Evolutionary conservation across 140 eudicot genomes (phyloP), one percentile per base, ranked within the genome.

Genomic region (Anethum foeniculum): DNA sequence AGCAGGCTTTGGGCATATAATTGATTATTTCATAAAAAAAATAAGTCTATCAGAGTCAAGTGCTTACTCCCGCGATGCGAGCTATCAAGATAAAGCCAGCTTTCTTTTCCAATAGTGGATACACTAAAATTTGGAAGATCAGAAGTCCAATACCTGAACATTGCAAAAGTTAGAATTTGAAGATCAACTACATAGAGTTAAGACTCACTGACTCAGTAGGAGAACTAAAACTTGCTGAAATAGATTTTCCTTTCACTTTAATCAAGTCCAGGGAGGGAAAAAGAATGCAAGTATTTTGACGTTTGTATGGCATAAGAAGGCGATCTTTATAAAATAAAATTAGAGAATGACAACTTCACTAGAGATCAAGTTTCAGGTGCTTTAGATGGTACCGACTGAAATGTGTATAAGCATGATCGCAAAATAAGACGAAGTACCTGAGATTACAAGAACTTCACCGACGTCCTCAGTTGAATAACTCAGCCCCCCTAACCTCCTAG

Each of bases 1-100:
- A 58, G 68, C 6, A 27, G 51, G 11, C 7, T 21, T 18, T 44
- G 27, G 10, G 48, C 36, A 25, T 30, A 27, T 13, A n/a, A 73
- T 21, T 12, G n/a, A 44, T 13, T 5, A 32, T 62, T 62, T 62
- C 27, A 21, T 1, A 58, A 23, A 3, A 10, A 30, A 39, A 67
- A 56, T 5, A 65, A 39, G 27, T 32, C 16, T 25, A 72, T 28
- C 21, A n/a, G 77, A 38, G 34, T 76, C 28, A 28, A 85, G 34
- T 81, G 74, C 93, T 86, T 90, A 94, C 98, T 79, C 93, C 97
- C 15, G 86, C 52, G 9, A 92, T 74, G 19, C 96, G 98, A 81
- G 93, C 84, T 51, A 89, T 72, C 85, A 77, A 38, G 56, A 92
- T 76, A 14, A 94, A 93, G 21, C 97, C 96, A 51, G 86, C 9